Percentiles rank a stretch among this genome's conserved stretches.
phyloP scores from a whole-genome alignment of 768 basidiomycete species.

The Lactarius sanguifluus region DNA sequence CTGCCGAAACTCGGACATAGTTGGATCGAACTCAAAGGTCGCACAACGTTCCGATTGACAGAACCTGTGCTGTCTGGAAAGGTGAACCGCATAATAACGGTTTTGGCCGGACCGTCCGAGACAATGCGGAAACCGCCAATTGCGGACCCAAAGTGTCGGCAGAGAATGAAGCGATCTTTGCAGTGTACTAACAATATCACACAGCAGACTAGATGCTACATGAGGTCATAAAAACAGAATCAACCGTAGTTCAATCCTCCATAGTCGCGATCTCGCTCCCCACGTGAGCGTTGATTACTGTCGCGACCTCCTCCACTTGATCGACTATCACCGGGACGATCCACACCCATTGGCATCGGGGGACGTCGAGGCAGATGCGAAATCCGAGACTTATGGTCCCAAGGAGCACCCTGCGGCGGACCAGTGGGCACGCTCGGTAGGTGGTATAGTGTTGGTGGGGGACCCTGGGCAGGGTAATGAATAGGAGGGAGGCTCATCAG shows the following conservation, averaged over 20 bases:
- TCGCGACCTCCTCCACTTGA: slow-evolving; percentile 21
- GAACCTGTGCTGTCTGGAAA: not conserved
- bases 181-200: not conserved
- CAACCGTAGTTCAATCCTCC: slow-evolving; percentile 37
- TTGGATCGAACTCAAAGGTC: not conserved
- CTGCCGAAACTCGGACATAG: slow-evolving; percentile 10
- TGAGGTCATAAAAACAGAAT: slow-evolving; percentile 9
- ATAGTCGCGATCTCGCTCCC: slow-evolving; percentile 28
- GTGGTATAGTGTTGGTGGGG: slow-evolving; percentile 26
- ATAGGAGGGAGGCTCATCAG: slow-evolving; percentile 26
- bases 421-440: slow-evolving; percentile 6
- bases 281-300: slow-evolving; percentile 25
- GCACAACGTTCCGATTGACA: not conserved
- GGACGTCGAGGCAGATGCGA: slow-evolving; percentile 30
- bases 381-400: slow-evolving; percentile 23
- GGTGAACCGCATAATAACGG: not conserved
- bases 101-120: no score
- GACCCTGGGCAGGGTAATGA: slow-evolving; percentile 26
- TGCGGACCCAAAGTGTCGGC: not conserved
- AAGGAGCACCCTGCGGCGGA: slow-evolving; percentile 11
- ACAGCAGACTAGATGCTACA: slow-evolving; percentile 1
- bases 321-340: slow-evolving; percentile 19
- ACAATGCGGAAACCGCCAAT: no score
- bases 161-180: not conserved
- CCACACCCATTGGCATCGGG: slow-evolving; percentile 28